A percentile compares a stretch with the other conserved stretches of the same genome.
These are phyloP conservation scores for Hydnomerulius pinastri DNA, from an alignment of 768 basidiomycete species.

Conservation along the genomic window DNA sequence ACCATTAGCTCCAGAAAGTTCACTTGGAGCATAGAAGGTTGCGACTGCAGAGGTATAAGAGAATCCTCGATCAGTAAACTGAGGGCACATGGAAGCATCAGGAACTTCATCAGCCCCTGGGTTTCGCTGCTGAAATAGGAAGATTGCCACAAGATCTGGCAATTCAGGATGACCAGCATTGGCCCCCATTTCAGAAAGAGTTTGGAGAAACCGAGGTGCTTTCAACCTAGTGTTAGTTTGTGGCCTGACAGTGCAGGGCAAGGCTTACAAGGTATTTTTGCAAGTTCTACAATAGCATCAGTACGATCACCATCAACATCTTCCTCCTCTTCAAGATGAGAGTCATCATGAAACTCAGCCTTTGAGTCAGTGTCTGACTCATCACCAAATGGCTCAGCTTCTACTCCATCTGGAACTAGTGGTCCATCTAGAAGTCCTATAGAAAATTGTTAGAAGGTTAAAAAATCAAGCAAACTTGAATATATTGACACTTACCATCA, in stretches of 20 bases:
- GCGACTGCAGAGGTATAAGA: conserved; percentile 23
- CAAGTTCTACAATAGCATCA: background rate
- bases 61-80: background rate
- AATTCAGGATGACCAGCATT: conserved; percentile 3
- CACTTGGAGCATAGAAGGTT: conserved; percentile 30
- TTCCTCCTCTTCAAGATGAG: background rate
- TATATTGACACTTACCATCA: background rate
- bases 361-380: background rate
- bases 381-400: background rate
- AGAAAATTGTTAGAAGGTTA: background rate
- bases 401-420: background rate
- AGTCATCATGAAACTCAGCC: background rate
- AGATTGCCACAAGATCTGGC: background rate
- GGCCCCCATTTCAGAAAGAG: background rate
- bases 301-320: background rate
- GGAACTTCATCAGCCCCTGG: background rate
- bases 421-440: background rate
- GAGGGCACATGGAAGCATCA: conserved; percentile 4
- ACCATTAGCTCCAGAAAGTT: conserved; percentile 20
- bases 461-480: background rate
- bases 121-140: background rate
- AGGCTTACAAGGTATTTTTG: background rate
- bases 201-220: background rate
- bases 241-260: no score
- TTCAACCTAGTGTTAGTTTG: no score